These are phyloP conservation scores for Plectranthus barbatus DNA, from an alignment of 257 asterid genomes.

Conservation along the genomic window DNA sequence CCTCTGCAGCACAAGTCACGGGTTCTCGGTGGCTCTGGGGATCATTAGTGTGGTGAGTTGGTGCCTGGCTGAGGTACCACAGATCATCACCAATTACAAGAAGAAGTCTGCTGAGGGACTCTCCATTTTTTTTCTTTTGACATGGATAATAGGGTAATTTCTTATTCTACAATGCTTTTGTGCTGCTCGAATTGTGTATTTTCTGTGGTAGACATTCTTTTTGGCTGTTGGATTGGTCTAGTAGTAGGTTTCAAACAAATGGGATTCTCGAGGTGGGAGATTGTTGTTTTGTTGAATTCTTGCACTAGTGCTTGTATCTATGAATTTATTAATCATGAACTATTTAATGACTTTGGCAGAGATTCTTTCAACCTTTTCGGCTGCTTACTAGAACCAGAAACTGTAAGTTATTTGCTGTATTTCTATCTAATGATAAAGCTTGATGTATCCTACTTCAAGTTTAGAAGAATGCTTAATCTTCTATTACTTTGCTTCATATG, in stretches of 20 bases:
- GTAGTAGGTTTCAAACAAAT: too few species aligned
- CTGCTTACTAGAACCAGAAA: slow-evolving; percentile 66
- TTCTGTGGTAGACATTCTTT: not conserved
- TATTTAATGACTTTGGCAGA: slow-evolving; percentile 31
- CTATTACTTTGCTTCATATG: not conserved
- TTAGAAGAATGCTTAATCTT: not conserved
- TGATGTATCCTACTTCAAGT: too few species aligned
- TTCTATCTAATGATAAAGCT: too few species aligned
- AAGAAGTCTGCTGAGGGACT: slow-evolving; percentile 55
- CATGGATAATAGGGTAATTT: slow-evolving; percentile 71
- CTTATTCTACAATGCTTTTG: not conserved
- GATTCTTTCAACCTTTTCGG: slow-evolving; percentile 58
- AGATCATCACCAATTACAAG: slow-evolving; percentile 52
- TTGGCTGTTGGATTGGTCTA: not conserved
- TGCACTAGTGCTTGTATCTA: too few species aligned
- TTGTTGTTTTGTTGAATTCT: not conserved
- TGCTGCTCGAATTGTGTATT: not conserved
- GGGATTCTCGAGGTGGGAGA: too few species aligned
- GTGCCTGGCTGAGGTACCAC: slow-evolving; percentile 74
- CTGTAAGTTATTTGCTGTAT: slow-evolving; percentile 34
- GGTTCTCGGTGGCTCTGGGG: slow-evolving; percentile 41
- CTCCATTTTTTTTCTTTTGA: slow-evolving; percentile 42
- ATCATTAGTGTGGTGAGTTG: slow-evolving; percentile 52
- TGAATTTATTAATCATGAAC: slow-evolving; percentile 2
- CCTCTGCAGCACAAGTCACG: slow-evolving; percentile 29